A percentile compares a stretch with the other conserved stretches of the same genome.
These are phyloP conservation scores for Fusarium irregulare DNA, from an alignment of 2,329 filamentous ascomycete genomes.

Conservation along the genomic window DNA sequence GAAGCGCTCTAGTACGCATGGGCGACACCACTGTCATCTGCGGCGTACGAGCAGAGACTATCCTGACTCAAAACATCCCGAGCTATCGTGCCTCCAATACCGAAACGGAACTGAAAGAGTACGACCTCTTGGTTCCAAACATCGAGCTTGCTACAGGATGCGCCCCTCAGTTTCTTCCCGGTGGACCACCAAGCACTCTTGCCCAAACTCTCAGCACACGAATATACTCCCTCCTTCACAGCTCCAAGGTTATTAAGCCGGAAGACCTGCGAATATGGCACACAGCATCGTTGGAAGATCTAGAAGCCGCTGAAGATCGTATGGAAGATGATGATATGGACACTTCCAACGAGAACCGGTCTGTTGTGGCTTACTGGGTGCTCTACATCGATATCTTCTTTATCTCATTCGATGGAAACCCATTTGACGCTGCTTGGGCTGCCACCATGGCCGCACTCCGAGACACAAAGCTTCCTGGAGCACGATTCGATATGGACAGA, in stretches of 20 bases:
- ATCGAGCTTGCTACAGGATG: slow-evolving; percentile 92
- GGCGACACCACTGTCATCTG: slow-evolving; percentile 97
- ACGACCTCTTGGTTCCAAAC: slow-evolving; percentile 89
- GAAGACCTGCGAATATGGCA: slow-evolving; percentile 81
- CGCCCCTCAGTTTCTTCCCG: slow-evolving; percentile 85
- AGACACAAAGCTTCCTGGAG: slow-evolving; percentile 80
- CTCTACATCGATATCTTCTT: slow-evolving; percentile 96
- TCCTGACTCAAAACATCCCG: slow-evolving; percentile 79
- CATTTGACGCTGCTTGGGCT: slow-evolving; percentile 91
- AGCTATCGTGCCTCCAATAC: slow-evolving; percentile 65
- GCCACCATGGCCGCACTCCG: slow-evolving; percentile 83
- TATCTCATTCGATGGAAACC: slow-evolving; percentile 90
- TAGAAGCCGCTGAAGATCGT: slow-evolving; percentile 53
- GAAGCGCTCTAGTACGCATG: slow-evolving; percentile 86
- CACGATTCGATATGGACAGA: slow-evolving; percentile 85
- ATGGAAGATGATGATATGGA: slow-evolving; percentile 53
- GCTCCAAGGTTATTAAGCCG: slow-evolving; percentile 72
- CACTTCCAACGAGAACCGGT: slow-evolving; percentile 52
- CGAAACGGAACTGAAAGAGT: slow-evolving; percentile 65
- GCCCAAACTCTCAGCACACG: slow-evolving; percentile 89
- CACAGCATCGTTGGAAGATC: slow-evolving; percentile 60
- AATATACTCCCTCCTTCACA: slow-evolving; percentile 80
- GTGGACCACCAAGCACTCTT: slow-evolving; percentile 80
- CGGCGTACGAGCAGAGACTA: slow-evolving; percentile 86
- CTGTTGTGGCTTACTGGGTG: slow-evolving; percentile 90